These are phyloP conservation scores for Elsinoe australis DNA, from an alignment of 2,329 filamentous ascomycete species.

Conservation along the genomic window DNA sequence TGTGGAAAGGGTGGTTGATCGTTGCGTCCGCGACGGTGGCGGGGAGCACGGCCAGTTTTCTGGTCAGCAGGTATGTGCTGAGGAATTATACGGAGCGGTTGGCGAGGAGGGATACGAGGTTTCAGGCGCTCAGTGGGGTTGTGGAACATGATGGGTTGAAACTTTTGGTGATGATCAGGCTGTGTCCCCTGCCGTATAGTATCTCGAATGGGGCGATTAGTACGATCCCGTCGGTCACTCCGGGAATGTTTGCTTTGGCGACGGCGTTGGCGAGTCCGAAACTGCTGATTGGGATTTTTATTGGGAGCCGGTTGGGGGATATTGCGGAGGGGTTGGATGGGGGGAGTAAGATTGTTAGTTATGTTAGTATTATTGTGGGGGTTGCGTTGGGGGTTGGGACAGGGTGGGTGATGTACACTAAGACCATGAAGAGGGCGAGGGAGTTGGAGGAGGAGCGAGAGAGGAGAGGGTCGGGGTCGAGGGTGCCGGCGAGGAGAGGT, in stretches of 20 bases:
- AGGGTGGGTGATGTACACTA: constrained; percentile 76
- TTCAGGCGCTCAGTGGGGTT: constrained; percentile 79
- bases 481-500: constrained; percentile 21
- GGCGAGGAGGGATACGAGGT: constrained; percentile 75
- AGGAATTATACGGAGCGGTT: constrained; percentile 70
- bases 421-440: constrained; percentile 43
- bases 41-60: constrained; percentile 71
- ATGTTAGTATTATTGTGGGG: constrained; percentile 68
- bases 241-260: constrained; percentile 67
- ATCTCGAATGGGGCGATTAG: constrained; percentile 90
- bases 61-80: constrained; percentile 71
- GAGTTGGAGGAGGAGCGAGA: constrained; percentile 42
- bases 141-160: constrained; percentile 84
- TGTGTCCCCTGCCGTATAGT: constrained; percentile 88
- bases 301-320: constrained; percentile 72
- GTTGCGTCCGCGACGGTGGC: constrained; percentile 69
- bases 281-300: constrained; percentile 83
- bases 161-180: constrained; percentile 80
- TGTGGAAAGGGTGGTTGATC: constrained; percentile 66
- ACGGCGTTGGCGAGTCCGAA: constrained; percentile 80
- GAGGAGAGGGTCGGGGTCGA: constrained; percentile 26
- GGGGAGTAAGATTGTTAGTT: constrained; percentile 73
- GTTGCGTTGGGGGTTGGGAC: constrained; percentile 64
- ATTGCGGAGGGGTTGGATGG: constrained; percentile 82
- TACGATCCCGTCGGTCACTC: constrained; percentile 81